A percentile compares a stretch with the other conserved stretches of the same genome.
These are phyloP conservation scores for Graphilbum sp. DNA, from an alignment of 2,329 filamentous ascomycete genomes.

Conservation along the genomic window DNA sequence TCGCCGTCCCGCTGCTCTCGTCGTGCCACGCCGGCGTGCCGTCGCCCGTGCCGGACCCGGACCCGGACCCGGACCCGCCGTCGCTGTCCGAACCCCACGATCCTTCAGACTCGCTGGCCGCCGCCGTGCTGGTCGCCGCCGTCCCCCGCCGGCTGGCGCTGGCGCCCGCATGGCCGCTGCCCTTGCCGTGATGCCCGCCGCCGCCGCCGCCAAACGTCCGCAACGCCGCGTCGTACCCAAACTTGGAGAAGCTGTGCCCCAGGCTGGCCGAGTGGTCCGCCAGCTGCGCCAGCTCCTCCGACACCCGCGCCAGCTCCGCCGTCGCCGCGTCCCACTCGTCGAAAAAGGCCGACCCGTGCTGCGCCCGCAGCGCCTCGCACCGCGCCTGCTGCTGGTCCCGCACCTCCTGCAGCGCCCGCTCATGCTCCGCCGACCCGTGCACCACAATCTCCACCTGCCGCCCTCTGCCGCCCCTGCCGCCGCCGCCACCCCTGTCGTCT, in stretches of 20 bases:
- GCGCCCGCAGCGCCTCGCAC: constrained; percentile 27
- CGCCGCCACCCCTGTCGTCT: not conserved
- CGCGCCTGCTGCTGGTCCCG: constrained; percentile 35
- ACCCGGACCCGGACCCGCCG: constrained; percentile 3
- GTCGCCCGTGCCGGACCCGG: not conserved
- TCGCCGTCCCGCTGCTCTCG: constrained; percentile 21
- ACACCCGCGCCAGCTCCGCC: constrained; percentile 33
- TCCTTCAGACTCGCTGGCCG: constrained; percentile 2
- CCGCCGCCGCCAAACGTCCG: constrained; percentile 22
- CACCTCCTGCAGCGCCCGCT: constrained; percentile 28
- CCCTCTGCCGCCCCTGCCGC: constrained; percentile 3
- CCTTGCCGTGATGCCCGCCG: constrained; percentile 23
- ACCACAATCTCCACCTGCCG: constrained; percentile 39
- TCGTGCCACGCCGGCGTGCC: constrained; percentile 10
- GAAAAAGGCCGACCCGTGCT: constrained; percentile 30
- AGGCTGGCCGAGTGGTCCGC: constrained; percentile 29
- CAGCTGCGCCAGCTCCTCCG: constrained; percentile 34
- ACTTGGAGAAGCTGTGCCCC: constrained; percentile 45
- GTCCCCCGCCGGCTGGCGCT: constrained; percentile 11
- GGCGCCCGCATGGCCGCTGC: constrained; percentile 12
- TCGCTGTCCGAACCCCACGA: constrained; percentile 2
- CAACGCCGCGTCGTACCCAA: constrained; percentile 43
- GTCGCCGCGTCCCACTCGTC: constrained; percentile 40
- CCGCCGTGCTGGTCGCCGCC: constrained; percentile 12
- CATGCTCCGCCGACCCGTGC: constrained; percentile 33